A percentile compares a stretch with the other conserved stretches of the same genome.
Evolutionary conservation across 176 grass and related monocot genomes (phyloP).

Genomic region (Chloris gayana): DNA sequence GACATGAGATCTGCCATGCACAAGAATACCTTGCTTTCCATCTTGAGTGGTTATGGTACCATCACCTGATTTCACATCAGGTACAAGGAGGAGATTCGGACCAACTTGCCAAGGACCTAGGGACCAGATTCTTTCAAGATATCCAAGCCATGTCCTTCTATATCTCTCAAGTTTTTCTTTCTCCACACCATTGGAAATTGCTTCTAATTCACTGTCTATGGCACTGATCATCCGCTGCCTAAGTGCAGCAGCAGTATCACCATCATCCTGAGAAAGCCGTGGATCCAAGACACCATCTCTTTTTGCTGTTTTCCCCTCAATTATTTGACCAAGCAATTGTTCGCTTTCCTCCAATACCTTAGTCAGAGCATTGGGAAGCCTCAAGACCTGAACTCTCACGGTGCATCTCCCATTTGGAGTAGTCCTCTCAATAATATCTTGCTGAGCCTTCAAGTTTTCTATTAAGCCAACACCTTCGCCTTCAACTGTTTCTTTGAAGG

Average conservation of each 20-base stretch:
- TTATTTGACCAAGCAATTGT: conserved; percentile 63
- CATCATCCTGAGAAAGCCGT: conserved; percentile 51
- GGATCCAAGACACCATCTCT: conserved; percentile 41
- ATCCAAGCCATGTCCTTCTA: conserved; percentile 55
- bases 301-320: conserved; percentile 70
- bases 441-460: conserved; percentile 42
- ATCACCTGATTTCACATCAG: conserved; percentile 46
- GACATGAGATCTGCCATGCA: conserved; percentile 62
- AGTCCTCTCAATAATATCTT: conserved; percentile 65
- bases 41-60: conserved; percentile 17
- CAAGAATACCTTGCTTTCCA: conserved; percentile 51
- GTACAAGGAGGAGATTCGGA: conserved; percentile 67
- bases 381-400: conserved; percentile 75
- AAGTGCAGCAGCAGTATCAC: conserved; percentile 44
- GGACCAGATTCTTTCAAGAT: conserved; percentile 71
- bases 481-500: conserved; percentile 89
- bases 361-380: conserved; percentile 66
- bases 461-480: conserved; percentile 56
- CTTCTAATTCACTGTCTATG: conserved; percentile 74
- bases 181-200: conserved; percentile 48
- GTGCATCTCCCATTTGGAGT: conserved; percentile 80
- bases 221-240: conserved; percentile 66
- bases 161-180: conserved; percentile 70
- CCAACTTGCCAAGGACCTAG: conserved; percentile 77
- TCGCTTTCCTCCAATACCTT: conserved; percentile 87